A percentile compares a stretch with the other conserved stretches of the same genome.
phyloP scores from a whole-genome alignment of 1,284 basidiomycete species.

The Leccinum pachyderme region DNA sequence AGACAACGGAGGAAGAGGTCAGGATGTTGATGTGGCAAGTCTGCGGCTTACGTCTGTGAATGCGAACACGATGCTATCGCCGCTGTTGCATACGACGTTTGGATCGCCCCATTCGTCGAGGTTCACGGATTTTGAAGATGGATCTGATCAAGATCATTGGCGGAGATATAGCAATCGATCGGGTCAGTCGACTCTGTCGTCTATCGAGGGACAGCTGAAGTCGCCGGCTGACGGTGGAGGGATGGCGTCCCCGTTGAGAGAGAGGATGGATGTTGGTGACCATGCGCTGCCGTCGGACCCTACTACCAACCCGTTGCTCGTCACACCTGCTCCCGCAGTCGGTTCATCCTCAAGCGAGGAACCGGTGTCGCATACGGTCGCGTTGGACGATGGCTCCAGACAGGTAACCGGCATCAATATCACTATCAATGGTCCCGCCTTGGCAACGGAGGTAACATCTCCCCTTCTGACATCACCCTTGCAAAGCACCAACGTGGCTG shows the following conservation, averaged over 20 bases:
- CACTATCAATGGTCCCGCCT: conserved; percentile 3
- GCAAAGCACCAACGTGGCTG: conserved; percentile 2
- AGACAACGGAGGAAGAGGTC: conserved; percentile 7
- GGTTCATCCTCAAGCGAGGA: not conserved
- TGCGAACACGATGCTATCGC: conserved; percentile 33
- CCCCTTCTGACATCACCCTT: conserved; percentile 5
- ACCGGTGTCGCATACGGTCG: conserved; percentile 16
- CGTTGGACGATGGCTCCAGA: conserved; percentile 26
- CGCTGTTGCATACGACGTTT: conserved; percentile 54
- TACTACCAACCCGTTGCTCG: not conserved
- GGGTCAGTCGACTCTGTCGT: conserved; percentile 14
- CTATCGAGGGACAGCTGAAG: conserved; percentile 13
- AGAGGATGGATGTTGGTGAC: conserved; percentile 37
- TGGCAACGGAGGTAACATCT: conserved; percentile 13
- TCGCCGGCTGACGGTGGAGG: conserved; percentile 22
- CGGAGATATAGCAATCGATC: conserved; percentile 21
- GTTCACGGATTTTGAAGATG: conserved; percentile 29
- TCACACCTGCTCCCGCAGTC: not conserved
- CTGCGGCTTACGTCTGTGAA: conserved; percentile 3
- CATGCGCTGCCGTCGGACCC: conserved; percentile 8
- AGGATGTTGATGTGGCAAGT: conserved; percentile 7
- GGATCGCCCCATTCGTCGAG: conserved; percentile 46
- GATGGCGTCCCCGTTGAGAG: conserved; percentile 37
- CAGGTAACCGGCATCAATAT: conserved; percentile 7
- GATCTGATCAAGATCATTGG: conserved; percentile 22